These are phyloP conservation scores for Talaromyces islandicus DNA, from an alignment of 2,329 filamentous ascomycete genomes.

Conservation along the genomic window DNA sequence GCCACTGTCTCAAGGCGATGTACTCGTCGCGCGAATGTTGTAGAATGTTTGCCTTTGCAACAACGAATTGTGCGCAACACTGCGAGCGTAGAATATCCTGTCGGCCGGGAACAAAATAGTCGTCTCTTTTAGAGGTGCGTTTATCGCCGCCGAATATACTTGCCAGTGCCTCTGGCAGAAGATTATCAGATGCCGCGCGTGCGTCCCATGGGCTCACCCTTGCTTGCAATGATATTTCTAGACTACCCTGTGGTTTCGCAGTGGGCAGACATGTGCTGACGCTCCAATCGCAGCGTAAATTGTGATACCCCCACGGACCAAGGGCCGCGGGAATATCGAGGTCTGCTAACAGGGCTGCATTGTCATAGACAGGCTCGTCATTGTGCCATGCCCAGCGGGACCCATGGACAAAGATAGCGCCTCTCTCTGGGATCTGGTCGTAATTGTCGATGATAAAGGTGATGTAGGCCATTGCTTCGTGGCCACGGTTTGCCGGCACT, in stretches of 20 bases:
- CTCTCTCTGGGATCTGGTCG: constrained; percentile 25
- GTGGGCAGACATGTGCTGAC: constrained; percentile 34
- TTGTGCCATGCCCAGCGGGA: constrained; percentile 43
- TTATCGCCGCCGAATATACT: constrained; percentile 33
- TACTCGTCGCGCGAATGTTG: constrained; percentile 48
- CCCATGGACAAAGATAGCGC: constrained; percentile 41
- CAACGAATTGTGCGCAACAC: constrained; percentile 54
- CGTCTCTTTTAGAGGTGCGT: constrained; percentile 22
- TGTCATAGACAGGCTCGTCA: constrained; percentile 36
- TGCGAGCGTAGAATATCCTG: constrained; percentile 41
- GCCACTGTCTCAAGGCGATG: constrained; percentile 49
- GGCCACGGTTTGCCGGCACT: constrained; percentile 42
- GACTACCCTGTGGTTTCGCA: constrained; percentile 33
- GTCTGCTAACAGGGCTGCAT: constrained; percentile 21
- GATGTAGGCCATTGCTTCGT: constrained; percentile 44
- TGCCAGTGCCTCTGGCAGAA: constrained; percentile 28
- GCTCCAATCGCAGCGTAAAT: constrained; percentile 48
- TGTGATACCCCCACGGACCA: constrained; percentile 38
- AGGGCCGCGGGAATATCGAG: constrained; percentile 38
- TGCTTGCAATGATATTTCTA: constrained; percentile 35
- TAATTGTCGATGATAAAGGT: constrained; percentile 46
- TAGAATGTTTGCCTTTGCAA: constrained; percentile 43
- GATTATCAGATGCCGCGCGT: constrained; percentile 34
- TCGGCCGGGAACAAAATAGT: constrained; percentile 28
- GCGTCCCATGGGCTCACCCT: constrained; percentile 39